These are phyloP conservation scores for Wickerhamiella dianesei DNA, from an alignment of 805 yeast species.

Conservation along the genomic window DNA sequence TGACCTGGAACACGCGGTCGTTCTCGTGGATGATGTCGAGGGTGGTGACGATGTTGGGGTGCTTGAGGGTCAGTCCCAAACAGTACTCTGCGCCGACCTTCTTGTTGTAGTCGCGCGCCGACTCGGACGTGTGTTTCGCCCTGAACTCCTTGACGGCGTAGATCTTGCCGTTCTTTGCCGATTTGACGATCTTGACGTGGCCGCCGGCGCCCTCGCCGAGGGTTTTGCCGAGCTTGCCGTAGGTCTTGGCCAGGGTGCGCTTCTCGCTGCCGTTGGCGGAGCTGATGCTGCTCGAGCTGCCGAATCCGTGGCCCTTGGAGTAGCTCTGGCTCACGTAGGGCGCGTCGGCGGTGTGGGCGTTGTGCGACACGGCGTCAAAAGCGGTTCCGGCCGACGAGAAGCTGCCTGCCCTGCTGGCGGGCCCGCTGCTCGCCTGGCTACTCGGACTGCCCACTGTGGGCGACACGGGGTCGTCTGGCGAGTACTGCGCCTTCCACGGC, in stretches of 20 bases:
- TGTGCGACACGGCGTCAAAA: neutral
- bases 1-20: constrained; percentile 74
- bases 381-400: neutral
- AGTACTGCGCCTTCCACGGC: constrained; percentile 23
- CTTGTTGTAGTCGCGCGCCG: constrained; percentile 74
- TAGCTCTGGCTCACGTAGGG: neutral
- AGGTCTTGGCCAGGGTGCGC: constrained; percentile 40
- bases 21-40: constrained; percentile 83
- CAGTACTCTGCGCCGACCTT: constrained; percentile 91
- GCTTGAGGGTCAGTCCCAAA: constrained; percentile 79
- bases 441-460: neutral
- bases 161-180: constrained; percentile 51
- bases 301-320: neutral
- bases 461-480: neutral
- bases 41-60: constrained; percentile 82
- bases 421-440: neutral
- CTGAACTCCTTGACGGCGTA: constrained; percentile 92
- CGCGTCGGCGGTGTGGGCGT: neutral
- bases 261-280: constrained; percentile 4
- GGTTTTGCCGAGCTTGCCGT: constrained; percentile 70
- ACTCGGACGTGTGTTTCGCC: constrained; percentile 56
- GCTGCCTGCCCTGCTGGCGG: neutral
- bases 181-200: constrained; percentile 57
- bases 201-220: constrained; percentile 97
- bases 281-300: constrained; percentile 1